Evolutionary conservation across 169 alveolate genomes (phyloP).

Genomic region (Eimeria praecox): DNA sequence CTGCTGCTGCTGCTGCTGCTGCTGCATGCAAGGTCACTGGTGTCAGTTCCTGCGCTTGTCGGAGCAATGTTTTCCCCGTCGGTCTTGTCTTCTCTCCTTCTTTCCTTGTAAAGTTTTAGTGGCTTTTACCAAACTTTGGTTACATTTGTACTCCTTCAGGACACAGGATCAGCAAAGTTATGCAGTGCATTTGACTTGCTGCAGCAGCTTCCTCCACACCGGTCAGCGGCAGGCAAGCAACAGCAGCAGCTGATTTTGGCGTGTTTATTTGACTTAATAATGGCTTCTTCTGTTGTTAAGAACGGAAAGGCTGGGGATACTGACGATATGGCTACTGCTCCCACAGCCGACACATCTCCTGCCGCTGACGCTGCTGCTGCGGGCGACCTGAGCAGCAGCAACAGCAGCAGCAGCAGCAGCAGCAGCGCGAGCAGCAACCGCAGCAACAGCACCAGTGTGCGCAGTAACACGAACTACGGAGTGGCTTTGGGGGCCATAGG

Average conservation of each 20-base stretch:
- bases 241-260: neutral
- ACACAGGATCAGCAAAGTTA: neutral
- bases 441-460: neutral
- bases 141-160: neutral
- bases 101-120: neutral
- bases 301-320: neutral
- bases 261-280: neutral
- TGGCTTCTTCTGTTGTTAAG: constrained; percentile 4
- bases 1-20: neutral
- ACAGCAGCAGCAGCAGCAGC: constrained; percentile 22
- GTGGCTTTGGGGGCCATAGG: neutral
- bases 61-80: neutral
- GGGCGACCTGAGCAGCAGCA: neutral
- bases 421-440: constrained; percentile 35
- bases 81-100: neutral
- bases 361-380: neutral
- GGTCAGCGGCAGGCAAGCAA: constrained; percentile 33
- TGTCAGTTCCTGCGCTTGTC: neutral
- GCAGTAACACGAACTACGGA: constrained; percentile 50
- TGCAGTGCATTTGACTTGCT: neutral
- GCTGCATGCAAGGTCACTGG: constrained; percentile 59
- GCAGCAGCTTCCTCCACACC: neutral
- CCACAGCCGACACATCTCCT: constrained; percentile 31
- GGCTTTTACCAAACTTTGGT: neutral
- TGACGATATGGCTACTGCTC: neutral